A percentile compares a stretch with the other conserved stretches of the same genome.
phyloP scores from a whole-genome alignment of 495 filamentous ascomycete genomes.

The Xylona heveae region DNA sequence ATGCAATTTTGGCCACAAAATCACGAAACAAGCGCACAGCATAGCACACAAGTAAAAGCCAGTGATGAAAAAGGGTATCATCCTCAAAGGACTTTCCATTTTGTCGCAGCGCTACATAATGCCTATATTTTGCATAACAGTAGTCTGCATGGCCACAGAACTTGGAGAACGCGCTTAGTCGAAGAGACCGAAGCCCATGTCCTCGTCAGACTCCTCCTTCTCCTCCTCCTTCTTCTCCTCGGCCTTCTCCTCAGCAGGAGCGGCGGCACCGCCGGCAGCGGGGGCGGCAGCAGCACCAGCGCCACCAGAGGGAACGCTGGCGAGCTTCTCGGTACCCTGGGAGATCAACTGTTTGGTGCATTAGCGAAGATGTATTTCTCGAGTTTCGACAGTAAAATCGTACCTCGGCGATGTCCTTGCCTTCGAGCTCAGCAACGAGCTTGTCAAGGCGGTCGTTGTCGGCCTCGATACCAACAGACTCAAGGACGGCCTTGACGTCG shows the following conservation, averaged over 20 bases:
- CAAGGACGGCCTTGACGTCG: constrained; percentile 82
- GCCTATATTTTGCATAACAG: too few species aligned
- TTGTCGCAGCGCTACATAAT: too few species aligned
- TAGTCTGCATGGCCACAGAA: too few species aligned
- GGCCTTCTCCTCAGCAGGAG: constrained; percentile 44
- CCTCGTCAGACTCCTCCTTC: constrained; percentile 78
- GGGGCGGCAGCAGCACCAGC: constrained; percentile 43
- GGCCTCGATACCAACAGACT: constrained; percentile 87
- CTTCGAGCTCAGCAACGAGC: constrained; percentile 79
- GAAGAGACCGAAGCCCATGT: constrained; percentile 99
- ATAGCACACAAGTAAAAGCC: too few species aligned
- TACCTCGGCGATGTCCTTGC: constrained; percentile 96
- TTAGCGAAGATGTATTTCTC: constrained; percentile 7
- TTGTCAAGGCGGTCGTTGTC: constrained; percentile 68
- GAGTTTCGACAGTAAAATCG: constrained; percentile 8
- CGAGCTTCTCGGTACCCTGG: constrained; percentile 81
- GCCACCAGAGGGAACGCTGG: constrained; percentile 90
- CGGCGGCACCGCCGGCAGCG: constrained; percentile 39
- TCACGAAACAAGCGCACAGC: too few species aligned
- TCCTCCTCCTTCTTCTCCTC: constrained; percentile 54
- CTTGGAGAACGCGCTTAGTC: constrained; percentile 50
- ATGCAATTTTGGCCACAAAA: too few species aligned
- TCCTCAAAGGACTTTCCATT: too few species aligned
- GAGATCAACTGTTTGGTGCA: constrained; percentile 51
- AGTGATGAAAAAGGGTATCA: too few species aligned